Conservation (phyloP, 129 eudicot genomes). For the carrot (Daucus carota) region DNA sequence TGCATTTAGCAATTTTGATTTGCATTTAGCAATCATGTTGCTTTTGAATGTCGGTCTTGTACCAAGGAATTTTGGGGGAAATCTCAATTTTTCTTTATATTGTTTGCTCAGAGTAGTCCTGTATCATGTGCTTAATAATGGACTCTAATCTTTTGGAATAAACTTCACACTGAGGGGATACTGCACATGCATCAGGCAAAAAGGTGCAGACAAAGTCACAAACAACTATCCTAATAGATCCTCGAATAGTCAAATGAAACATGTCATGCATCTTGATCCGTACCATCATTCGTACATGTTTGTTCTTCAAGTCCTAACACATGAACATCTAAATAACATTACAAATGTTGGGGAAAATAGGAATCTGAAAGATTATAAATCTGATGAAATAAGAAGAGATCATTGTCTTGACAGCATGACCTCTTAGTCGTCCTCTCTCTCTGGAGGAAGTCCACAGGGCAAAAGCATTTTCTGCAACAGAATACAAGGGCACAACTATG, state of each 20-base stretch:
- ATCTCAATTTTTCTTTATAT: no score
- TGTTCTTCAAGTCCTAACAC: neutral
- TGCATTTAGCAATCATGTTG: no score
- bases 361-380: neutral
- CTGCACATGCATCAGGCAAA: neutral
- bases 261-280: no score
- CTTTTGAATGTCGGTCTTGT: no score
- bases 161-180: neutral
- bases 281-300: neutral
- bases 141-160: no score
- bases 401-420: neutral
- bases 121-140: no score
- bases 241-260: no score
- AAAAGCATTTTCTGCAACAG: conserved; percentile 77
- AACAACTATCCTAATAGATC: no score
- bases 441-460: conserved; percentile 98
- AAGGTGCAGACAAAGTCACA: no score
- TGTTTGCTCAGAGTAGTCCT: no score
- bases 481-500: neutral
- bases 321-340: neutral
- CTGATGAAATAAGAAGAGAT: neutral
- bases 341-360: neutral
- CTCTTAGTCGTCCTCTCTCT: conserved; percentile 83
- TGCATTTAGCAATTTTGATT: no score
- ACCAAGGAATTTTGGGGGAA: no score